Evolutionary conservation across 2,329 filamentous ascomycete species (phyloP), one percentile per base, ranked within the genome.

Genomic region (Ascochyta clinopodiicola): DNA sequence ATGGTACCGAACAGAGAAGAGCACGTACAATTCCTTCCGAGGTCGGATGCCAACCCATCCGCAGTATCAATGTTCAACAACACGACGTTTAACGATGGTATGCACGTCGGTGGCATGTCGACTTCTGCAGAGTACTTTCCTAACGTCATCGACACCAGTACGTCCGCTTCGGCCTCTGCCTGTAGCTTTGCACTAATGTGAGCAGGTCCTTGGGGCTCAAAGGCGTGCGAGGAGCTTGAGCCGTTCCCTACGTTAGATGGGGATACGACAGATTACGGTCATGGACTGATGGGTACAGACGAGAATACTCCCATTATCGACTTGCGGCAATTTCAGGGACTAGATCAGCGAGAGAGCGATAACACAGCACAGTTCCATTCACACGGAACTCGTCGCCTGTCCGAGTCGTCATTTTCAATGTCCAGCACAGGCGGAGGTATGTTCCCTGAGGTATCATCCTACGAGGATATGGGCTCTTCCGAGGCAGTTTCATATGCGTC

Each of bases 401-500:
- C 88, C 19, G 88, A 88, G 43, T 90, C 88, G 2, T 90, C 88
- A 1, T 89, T 90, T 68, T 89, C 88, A 35, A 83, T 91, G 77
- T 91, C 88, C 15, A 90, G 77, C 59, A 77, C 72, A 24, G 75
- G 87, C 19, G 64, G 64, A 31, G 75, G 86, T 21, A 81, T 81
- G 21, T 78, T 89, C 37, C 88, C 87, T 5, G 88, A 91, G 64
- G 85, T 90, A 72, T 82, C 86, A 44, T 86, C 86, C 4, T 90
- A 88, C 69, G 88, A 92, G 53, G 88, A 92, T 61, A 85, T 89
- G 68, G 87, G 88, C 15, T 79, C 87, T 22, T 88, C 88, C 7
- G 88, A 91, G 61, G 85, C 86, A 34, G 84, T 86, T 29, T 88
- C 87, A 12, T 88, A 88, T 51, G 63, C 71, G 47, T 76, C 77